These are phyloP conservation scores for Cladosporium sp. DNA, from an alignment of 2,329 filamentous ascomycete genomes.

Conservation along the genomic window DNA sequence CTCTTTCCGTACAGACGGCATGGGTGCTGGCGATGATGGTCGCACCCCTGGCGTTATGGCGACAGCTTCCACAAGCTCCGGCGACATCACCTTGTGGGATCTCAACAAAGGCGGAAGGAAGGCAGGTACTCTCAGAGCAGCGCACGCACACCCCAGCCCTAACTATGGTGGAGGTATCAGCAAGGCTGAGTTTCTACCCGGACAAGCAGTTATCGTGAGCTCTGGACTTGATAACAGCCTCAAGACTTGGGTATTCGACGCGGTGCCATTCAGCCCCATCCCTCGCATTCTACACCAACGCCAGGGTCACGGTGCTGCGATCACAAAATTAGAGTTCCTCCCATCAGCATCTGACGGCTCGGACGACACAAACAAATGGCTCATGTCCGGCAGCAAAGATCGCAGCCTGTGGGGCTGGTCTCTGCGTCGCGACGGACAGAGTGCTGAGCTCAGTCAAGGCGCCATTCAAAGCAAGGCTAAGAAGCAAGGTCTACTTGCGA, in stretches of 20 bases:
- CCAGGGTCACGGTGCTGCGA: constrained; percentile 83
- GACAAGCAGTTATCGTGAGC: constrained; percentile 86
- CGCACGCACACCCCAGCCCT: constrained; percentile 76
- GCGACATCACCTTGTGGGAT: constrained; percentile 96
- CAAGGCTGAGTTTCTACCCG: constrained; percentile 83
- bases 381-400: constrained; percentile 85
- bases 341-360: constrained; percentile 87
- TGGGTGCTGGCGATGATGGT: constrained; percentile 85
- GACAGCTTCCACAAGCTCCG: constrained; percentile 73
- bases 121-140: constrained; percentile 81
- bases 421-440: constrained; percentile 89
- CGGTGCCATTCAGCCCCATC: constrained; percentile 82
- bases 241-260: constrained; percentile 95
- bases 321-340: constrained; percentile 80
- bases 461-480: constrained; percentile 84
- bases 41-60: constrained; percentile 89
- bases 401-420: constrained; percentile 96
- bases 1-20: constrained; percentile 84
- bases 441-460: constrained; percentile 88
- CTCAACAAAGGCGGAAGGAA: constrained; percentile 85
- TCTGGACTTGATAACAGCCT: constrained; percentile 91
- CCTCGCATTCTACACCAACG: constrained; percentile 83
- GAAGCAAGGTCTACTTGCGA: constrained; percentile 70
- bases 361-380: constrained; percentile 88
- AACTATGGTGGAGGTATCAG: constrained; percentile 77